Conservation (phyloP, 345 rosid genomes). For the Nasturtium officinale region DNA sequence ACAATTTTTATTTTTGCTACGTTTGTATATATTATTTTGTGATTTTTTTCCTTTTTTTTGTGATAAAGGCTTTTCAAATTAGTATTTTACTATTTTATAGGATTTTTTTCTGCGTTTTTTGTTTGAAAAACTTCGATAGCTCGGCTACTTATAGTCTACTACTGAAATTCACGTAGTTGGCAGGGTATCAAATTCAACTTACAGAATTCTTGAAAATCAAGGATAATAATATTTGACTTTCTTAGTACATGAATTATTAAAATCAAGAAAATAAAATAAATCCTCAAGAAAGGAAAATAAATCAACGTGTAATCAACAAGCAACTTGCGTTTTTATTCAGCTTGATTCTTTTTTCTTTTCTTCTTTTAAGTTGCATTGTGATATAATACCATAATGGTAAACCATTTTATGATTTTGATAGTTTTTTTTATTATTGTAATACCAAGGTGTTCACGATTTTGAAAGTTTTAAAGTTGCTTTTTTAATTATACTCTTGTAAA, state of each 20-base stretch:
- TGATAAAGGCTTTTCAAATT: not conserved
- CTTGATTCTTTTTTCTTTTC: not conserved
- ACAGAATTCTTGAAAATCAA: not conserved
- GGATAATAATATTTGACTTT: constrained; percentile 22
- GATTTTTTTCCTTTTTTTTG: not conserved
- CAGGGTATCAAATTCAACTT: not conserved
- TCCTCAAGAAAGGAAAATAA: not conserved
- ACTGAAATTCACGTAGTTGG: constrained; percentile 2
- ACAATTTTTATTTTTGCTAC: not conserved
- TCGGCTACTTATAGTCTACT: not conserved
- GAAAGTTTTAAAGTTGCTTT: not conserved
- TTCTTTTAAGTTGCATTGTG: not conserved
- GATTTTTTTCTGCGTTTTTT: not conserved
- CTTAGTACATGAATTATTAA: not conserved
- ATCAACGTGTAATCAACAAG: constrained; percentile 8
- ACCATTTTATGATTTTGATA: not conserved
- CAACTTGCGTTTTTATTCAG: constrained; percentile 15
- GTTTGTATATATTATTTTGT: not conserved
- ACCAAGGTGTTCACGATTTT: too few relatives aligned
- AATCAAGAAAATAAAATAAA: not conserved
- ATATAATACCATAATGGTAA: not conserved
- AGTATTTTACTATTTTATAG: too few relatives aligned
- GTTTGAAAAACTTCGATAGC: constrained; percentile 1
- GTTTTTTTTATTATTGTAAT: not conserved
- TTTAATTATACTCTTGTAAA: not conserved